Percentiles rank a stretch among this genome's conserved stretches.
Evolutionary conservation across 2,329 filamentous ascomycete genomes (phyloP).

Genomic region (Plenodomus lindquistii): DNA sequence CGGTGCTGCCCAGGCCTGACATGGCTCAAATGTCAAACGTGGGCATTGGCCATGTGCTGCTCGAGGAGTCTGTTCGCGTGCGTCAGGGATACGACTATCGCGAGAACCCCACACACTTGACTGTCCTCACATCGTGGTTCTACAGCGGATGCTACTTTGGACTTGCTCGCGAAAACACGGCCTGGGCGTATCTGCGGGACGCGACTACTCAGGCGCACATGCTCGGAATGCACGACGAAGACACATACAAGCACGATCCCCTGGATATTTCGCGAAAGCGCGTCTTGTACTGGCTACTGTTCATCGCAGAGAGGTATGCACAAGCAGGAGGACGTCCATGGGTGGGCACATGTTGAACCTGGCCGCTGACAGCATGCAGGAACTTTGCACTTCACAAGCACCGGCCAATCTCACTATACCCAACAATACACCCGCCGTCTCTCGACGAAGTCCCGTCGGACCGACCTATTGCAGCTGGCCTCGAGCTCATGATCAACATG

Average conservation of each 20-base stretch:
- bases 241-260: slow-evolving; percentile 55
- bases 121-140: slow-evolving; percentile 66
- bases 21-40: slow-evolving; percentile 49
- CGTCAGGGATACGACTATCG: slow-evolving; percentile 62
- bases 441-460: slow-evolving; percentile 57
- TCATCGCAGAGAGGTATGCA: slow-evolving; percentile 62
- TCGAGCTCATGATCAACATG: slow-evolving; percentile 63
- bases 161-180: slow-evolving; percentile 63
- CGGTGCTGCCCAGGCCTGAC: slow-evolving; percentile 52
- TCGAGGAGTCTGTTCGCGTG: slow-evolving; percentile 62
- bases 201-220: slow-evolving; percentile 64
- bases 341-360: background rate
- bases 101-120: slow-evolving; percentile 58
- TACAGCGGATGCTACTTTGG: slow-evolving; percentile 65
- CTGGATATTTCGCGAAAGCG: slow-evolving; percentile 59
- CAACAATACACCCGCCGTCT: slow-evolving; percentile 60
- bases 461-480: slow-evolving; percentile 59
- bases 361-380: slow-evolving; percentile 43
- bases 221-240: slow-evolving; percentile 62
- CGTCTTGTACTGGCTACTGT: slow-evolving; percentile 65
- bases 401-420: slow-evolving; percentile 64
- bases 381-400: slow-evolving; percentile 67
- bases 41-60: slow-evolving; percentile 57
- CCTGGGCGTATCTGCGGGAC: slow-evolving; percentile 65
- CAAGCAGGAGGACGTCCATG: too few relatives aligned